Base-by-base conservation (phyloP, 352 stramenopile species). In the Hyaloperonospora brassicae region DNA sequence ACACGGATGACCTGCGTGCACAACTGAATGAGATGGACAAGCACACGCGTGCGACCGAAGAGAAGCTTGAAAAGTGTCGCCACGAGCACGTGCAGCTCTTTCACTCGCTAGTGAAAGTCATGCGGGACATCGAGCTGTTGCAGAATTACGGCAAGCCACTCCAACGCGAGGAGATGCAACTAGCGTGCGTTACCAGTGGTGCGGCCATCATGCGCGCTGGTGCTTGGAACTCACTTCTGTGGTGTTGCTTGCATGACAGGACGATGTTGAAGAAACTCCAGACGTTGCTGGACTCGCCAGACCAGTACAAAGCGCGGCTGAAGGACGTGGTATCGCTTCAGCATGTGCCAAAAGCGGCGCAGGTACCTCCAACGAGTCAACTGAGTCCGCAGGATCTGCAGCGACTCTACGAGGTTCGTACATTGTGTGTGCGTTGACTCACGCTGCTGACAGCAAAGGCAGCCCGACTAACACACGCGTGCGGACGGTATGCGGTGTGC, bases 91-190 rank as follows among this genome's bases (percentile, higher is more conserved):
- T 88, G 14, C 77, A 89, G 56, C 79, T 94, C 43, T 88, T 83
- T 43, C 84, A 94, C 64, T 75, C 73, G 5, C 75, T 94, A 4
- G 72, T 92, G 53, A 87, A 92, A 72, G 66, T 90, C 35, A 94
- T 94, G 84, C 84, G 86, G 49, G 83, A 94, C 52, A 88, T 94
- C 21, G 84, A 94, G 61, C 71, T 94, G 25, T 62, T 93, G 27
- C 82, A 94, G 61, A 87, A 86, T 55, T 76, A 89, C 25, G 79
- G 82, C 59, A 94, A 94, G 59, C 84, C 84, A 11, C 66, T 94
- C 39, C 79, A 92, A 43, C 72, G 65, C 11, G 73, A 88, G 34
- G 84, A 94, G 61, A 74, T 89, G 55, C 69, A 88, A 44, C 58
- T 94, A 27, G 72, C 62, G 84, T 94, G 77, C 56, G 81, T 84